Evolutionary conservation across 306 rosid species (phyloP), one percentile per base, ranked within the genome.

Genomic region (Gleditsia sinensis): DNA sequence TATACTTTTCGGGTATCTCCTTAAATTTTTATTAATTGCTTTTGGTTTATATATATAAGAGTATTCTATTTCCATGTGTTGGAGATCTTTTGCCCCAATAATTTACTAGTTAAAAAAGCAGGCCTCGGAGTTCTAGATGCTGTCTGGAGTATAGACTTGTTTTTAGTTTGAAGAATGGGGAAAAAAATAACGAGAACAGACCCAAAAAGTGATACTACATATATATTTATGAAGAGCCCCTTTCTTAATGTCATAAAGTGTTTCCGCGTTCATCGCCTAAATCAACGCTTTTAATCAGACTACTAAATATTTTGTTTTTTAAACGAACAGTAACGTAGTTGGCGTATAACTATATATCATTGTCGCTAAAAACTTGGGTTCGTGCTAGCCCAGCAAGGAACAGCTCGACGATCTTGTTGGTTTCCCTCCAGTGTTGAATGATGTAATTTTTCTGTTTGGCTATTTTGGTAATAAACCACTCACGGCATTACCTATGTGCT

Each of bases 121-220:
- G 76, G 75, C 75, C 17, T 75, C 46, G 54, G 45, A 56, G 34
- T 75, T 61, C 7, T 21, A 55, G 65, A 58, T 55, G 46, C 1
- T 13, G 20, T 27, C 2, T n/a, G 21, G 9, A 56, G 10, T 30
- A 36, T 19, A 32, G 36, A 62, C 36, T 37, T 20, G 1, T 5
- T 62, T 61, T 34, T 28, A 42, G 20, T 28, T 56, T 13, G 17
- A 37, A 57, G 63, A 57, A 2, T 42, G 40, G 63, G 63, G 23
- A 6, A 57, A 57, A 57, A 0, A 39, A 30, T 16, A 0, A 30
- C 8, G 4, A 58, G 24, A 58, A 16, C 42, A 58, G 7, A 16
- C 40, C 40, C 23, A 16, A n/a, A 30, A 30, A 30, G 8, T 30
- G 7, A n/a, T 30, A 30, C 27, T 1, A 10, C 42, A 53, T 9